Conservation (phyloP, 176 grass and related monocot species). For the Poa pratensis region DNA sequence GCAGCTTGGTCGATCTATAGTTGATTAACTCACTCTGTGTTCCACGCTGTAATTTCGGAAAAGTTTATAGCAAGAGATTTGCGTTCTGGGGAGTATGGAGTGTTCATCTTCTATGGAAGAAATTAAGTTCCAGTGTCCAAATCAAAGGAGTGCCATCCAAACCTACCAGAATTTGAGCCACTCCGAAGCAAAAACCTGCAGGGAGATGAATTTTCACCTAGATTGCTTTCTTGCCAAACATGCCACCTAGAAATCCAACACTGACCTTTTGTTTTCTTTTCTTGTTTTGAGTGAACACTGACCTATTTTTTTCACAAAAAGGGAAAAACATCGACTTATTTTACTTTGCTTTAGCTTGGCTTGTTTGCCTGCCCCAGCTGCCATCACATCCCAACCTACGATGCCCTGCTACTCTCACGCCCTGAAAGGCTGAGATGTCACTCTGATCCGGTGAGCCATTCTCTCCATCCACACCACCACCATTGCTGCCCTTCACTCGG, state of each 20-base stretch:
- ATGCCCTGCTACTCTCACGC: not conserved
- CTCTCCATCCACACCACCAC: constrained; percentile 21
- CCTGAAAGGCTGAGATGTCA: constrained; percentile 33
- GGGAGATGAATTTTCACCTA: constrained; percentile 37
- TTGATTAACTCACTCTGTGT: not conserved
- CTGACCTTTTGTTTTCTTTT: constrained; percentile 25
- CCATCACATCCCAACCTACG: constrained; percentile 45
- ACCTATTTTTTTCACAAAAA: constrained; percentile 17
- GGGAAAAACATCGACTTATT: constrained; percentile 28
- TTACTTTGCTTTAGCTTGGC: constrained; percentile 38
- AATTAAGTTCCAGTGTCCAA: constrained; percentile 43
- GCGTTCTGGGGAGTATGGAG: not conserved
- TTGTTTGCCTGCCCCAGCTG: constrained; percentile 10
- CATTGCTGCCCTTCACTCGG: constrained; percentile 15
- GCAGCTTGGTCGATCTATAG: not conserved
- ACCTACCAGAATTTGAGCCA: constrained; percentile 52
- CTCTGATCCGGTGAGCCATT: constrained; percentile 18
- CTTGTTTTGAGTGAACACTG: not conserved
- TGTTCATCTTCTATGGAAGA: not conserved
- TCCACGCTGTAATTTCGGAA: not conserved
- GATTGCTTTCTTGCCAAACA: constrained; percentile 53
- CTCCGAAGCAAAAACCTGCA: constrained; percentile 46
- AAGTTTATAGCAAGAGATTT: not conserved
- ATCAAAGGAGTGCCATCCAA: constrained; percentile 52
- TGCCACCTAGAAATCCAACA: constrained; percentile 52